These are phyloP conservation scores for Pythium biforme DNA, from an alignment of 352 stramenopile species.

Conservation along the genomic window DNA sequence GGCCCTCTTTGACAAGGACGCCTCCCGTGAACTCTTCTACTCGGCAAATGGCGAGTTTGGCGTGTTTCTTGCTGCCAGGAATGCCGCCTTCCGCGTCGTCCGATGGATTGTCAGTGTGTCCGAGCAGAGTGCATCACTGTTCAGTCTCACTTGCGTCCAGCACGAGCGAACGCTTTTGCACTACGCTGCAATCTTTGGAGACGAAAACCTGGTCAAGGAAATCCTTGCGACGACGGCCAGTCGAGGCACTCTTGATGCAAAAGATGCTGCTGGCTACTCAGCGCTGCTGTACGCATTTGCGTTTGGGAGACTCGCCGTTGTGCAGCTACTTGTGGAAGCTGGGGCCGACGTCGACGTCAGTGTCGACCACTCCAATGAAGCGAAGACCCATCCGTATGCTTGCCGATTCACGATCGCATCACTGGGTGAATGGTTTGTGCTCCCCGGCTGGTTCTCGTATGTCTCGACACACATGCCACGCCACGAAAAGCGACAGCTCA, in stretches of 20 bases:
- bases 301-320: slow-evolving; percentile 38
- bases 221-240: slow-evolving; percentile 10
- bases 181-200: slow-evolving; percentile 44
- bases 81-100: slow-evolving; percentile 44
- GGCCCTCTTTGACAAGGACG: slow-evolving; percentile 29
- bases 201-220: slow-evolving; percentile 32
- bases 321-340: slow-evolving; percentile 32
- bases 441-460: slow-evolving; percentile 62
- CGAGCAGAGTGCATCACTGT: slow-evolving; percentile 9
- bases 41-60: slow-evolving; percentile 35
- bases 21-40: slow-evolving; percentile 27
- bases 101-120: slow-evolving; percentile 47
- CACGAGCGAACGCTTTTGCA: slow-evolving; percentile 43
- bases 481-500: slow-evolving; percentile 34
- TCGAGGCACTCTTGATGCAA: slow-evolving; percentile 27
- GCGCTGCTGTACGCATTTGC: slow-evolving; percentile 55
- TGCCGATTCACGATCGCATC: slow-evolving; percentile 43
- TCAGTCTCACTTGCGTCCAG: slow-evolving; percentile 25
- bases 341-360: slow-evolving; percentile 34
- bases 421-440: slow-evolving; percentile 48
- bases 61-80: slow-evolving; percentile 45
- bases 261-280: slow-evolving; percentile 46
- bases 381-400: slow-evolving; percentile 48
- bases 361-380: slow-evolving; percentile 47
- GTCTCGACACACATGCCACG: slow-evolving; percentile 24